Evolutionary conservation across 2,329 filamentous ascomycete species (phyloP).

Genomic region (Tolypocladium guangdongense): DNA sequence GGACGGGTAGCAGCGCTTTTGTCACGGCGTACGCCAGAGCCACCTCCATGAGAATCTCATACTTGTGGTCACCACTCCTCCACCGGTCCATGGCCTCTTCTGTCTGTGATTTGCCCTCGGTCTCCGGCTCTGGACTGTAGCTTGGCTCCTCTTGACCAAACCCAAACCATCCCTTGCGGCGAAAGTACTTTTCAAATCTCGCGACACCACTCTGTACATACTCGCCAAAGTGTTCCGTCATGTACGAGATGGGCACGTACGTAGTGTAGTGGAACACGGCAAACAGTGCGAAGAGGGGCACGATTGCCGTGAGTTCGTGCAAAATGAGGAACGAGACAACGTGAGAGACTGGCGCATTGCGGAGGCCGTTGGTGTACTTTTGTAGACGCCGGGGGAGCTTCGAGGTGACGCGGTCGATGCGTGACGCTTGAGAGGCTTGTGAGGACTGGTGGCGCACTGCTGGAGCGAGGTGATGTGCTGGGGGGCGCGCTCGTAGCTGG

Average conservation of each 20-base stretch:
- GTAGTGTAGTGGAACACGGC: slow-evolving; percentile 69
- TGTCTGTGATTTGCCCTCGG: slow-evolving; percentile 5
- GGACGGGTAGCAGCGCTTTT: slow-evolving; percentile 69
- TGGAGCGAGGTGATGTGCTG: slow-evolving; percentile 2
- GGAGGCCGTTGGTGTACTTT: slow-evolving; percentile 57
- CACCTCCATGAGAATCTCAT: slow-evolving; percentile 54
- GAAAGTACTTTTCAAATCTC: slow-evolving; percentile 68
- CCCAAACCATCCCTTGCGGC: slow-evolving; percentile 71
- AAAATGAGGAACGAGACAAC: slow-evolving; percentile 78
- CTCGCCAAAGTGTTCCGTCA: slow-evolving; percentile 36
- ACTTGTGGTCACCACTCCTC: slow-evolving; percentile 31
- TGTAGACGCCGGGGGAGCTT: slow-evolving; percentile 57
- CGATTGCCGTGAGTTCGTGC: slow-evolving; percentile 81
- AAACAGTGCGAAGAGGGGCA: slow-evolving; percentile 67
- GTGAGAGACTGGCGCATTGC: slow-evolving; percentile 70
- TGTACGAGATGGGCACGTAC: slow-evolving; percentile 53
- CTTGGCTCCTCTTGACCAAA: slow-evolving; percentile 29
- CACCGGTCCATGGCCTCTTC: slow-evolving; percentile 23
- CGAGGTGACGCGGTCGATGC: slow-evolving; percentile 34
- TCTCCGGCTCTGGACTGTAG: slow-evolving; percentile 6
- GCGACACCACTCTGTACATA: slow-evolving; percentile 53
- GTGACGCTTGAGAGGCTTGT: slow-evolving; percentile 16
- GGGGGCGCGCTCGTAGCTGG: slow-evolving; percentile 6
- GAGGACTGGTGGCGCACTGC: slow-evolving; percentile 14
- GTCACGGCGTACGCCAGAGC: slow-evolving; percentile 86